Base-by-base conservation (phyloP, 129 eudicot species). In the Kitagawia praeruptora region DNA sequence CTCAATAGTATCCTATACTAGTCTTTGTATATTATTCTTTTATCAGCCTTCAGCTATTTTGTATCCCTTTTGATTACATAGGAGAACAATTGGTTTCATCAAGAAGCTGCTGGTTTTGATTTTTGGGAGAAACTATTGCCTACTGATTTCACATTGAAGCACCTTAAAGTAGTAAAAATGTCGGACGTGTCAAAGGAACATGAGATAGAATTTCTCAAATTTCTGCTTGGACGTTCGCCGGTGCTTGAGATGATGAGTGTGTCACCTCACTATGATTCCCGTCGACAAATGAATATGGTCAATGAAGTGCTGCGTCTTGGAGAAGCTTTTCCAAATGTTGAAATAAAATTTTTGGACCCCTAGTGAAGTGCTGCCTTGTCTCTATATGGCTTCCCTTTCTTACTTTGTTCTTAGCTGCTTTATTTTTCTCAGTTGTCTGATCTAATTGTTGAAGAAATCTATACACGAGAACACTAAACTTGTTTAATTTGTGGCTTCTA, bases 101-200 rank as follows among this genome's bases (percentile, higher is more conserved):
- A 21, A 21, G 6, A 63, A 63, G 70, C 34, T 63, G 38, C 70
- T 28, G 38, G 18, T 12, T 63, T 27, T 4, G 70, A 63, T n/a
- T 63, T 63, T 63, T 63, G 70, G 70, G 70, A 63, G 70, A 63
- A 63, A 63, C 37, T 27, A 63, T 25, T 38, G 18, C 70, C 70
- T n/a, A 2, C 6, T 63, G 39, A 63, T 63, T 63, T 63, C 39
- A 63, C 70, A 63, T 63, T 63, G 1, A 27, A 27, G 38, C 70
- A 63, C 34, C 70, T 63, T 27, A 63, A 63, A 63, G 18, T 27
- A 63, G 70, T 63, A 28, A 63, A 63, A 28, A 9, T 63, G 38
- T 7, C 2, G 2, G 38, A 63, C 6, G 39, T 63, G 39, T 63
- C 27, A 11, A 54, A 11, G 1, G 18, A 12, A 63, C 34, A 63